phyloP scores from a whole-genome alignment of 768 basidiomycete species.

The Amanita subjunquillea region DNA sequence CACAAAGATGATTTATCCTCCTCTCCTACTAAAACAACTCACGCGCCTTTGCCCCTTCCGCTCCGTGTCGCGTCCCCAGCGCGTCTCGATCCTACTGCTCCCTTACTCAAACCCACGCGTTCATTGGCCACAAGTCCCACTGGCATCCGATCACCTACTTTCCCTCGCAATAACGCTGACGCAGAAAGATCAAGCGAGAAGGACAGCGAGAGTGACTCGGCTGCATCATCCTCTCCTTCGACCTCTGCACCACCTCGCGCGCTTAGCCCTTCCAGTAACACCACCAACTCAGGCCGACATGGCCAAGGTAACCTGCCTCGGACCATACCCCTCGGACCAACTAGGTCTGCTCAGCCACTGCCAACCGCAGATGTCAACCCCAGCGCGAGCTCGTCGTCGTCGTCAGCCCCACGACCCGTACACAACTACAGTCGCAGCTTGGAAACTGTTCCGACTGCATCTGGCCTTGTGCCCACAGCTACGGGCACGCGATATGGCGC shows the following conservation, averaged over 20 bases:
- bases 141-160: slow-evolving; percentile 16
- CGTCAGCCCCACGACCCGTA: neutral
- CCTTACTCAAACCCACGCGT: slow-evolving; percentile 17
- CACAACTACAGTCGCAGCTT: slow-evolving; percentile 8
- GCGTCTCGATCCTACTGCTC: slow-evolving; percentile 10
- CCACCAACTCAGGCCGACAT: slow-evolving; percentile 38
- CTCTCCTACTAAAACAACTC: slow-evolving; percentile 9
- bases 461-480: slow-evolving; percentile 19
- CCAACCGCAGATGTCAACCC: neutral
- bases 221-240: neutral
- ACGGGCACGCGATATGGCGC: slow-evolving; percentile 65
- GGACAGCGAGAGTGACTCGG: neutral
- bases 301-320: slow-evolving; percentile 39
- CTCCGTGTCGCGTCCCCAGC: slow-evolving; percentile 21
- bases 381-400: neutral
- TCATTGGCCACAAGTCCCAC: slow-evolving; percentile 22
- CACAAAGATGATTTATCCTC: slow-evolving; percentile 26
- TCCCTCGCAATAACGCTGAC: slow-evolving; percentile 10
- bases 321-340: slow-evolving; percentile 39
- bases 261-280: slow-evolving; percentile 1
- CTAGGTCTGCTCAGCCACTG: slow-evolving; percentile 9
- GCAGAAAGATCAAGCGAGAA: neutral
- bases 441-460: slow-evolving; percentile 9
- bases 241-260: neutral
- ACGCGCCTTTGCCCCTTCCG: slow-evolving; percentile 17